Percentiles rank a stretch among this genome's conserved stretches.
These are phyloP conservation scores for Solanum hybrid DNA, from an alignment of 305 asterid species.

Conservation along the genomic window DNA sequence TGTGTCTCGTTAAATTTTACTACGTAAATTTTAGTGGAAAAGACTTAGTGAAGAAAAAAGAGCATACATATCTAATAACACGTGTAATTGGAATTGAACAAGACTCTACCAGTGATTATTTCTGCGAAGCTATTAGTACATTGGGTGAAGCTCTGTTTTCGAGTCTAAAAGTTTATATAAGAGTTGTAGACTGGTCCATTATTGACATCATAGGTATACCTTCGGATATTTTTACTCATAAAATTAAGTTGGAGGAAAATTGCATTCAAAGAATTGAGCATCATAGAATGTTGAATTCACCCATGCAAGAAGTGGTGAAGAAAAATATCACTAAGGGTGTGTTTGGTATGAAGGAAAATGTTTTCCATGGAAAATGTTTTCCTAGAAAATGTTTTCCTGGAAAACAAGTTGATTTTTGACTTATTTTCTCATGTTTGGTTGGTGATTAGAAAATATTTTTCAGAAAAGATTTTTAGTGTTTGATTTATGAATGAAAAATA, in stretches of 20 bases:
- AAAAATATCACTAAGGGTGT: not conserved
- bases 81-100: not conserved
- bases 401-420: no score
- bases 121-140: not conserved
- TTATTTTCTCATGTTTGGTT: no score
- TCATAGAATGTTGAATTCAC: not conserved
- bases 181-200: not conserved
- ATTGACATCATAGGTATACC: not conserved
- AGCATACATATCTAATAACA: not conserved
- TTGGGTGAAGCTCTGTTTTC: not conserved
- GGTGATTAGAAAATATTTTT: no score
- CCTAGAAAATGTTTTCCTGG: no score
- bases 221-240: not conserved
- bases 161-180: not conserved
- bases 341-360: no score
- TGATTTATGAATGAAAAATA: no score
- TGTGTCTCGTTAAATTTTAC: not conserved
- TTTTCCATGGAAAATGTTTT: no score
- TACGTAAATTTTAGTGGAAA: not conserved
- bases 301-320: not conserved
- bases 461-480: no score
- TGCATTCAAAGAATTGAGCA: not conserved
- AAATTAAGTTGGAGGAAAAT: not conserved
- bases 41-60: not conserved
- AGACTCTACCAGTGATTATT: not conserved